Percentiles rank a stretch among this genome's conserved stretches.
Evolutionary conservation across 495 filamentous ascomycete species (phyloP).

Genomic region (Podospora pseudopauciseta): DNA sequence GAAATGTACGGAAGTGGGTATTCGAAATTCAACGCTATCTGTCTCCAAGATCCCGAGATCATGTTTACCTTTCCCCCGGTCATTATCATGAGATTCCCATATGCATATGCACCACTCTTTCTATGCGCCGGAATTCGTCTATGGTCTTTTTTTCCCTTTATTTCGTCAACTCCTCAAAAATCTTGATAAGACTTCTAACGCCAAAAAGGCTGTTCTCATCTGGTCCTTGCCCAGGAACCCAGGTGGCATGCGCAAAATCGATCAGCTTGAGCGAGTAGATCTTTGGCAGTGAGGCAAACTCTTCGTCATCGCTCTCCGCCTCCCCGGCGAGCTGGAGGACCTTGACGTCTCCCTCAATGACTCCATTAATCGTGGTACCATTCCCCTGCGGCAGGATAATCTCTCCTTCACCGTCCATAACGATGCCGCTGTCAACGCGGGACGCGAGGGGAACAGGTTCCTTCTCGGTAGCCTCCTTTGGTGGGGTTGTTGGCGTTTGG

Average conservation of each 20-base stretch:
- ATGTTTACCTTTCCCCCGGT: background rate
- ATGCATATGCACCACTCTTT: background rate
- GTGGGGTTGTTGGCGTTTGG: constrained; percentile 27
- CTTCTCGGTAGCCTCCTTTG: constrained; percentile 27
- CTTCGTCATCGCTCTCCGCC: constrained; percentile 64
- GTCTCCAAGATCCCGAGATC: background rate
- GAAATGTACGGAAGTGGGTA: background rate
- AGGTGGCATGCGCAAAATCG: constrained; percentile 92
- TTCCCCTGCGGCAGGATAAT: background rate
- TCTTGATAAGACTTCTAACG: constrained; percentile 65
- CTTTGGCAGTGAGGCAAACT: constrained; percentile 61
- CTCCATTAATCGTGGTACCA: background rate
- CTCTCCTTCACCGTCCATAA: constrained; percentile 38
- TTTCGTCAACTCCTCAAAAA: constrained; percentile 61
- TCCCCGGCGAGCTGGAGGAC: constrained; percentile 35
- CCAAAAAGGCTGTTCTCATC: constrained; percentile 83
- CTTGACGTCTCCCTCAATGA: constrained; percentile 23
- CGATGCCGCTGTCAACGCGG: constrained; percentile 47
- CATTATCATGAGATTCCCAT: background rate
- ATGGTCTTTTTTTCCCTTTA: constrained; percentile 12
- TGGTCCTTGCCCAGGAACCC: constrained; percentile 78
- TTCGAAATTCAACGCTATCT: background rate
- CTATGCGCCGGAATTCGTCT: background rate
- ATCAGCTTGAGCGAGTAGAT: constrained; percentile 85
- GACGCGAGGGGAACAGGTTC: constrained; percentile 17